phyloP scores from a whole-genome alignment of 345 rosid species.

The Boechera divaricarpa region DNA sequence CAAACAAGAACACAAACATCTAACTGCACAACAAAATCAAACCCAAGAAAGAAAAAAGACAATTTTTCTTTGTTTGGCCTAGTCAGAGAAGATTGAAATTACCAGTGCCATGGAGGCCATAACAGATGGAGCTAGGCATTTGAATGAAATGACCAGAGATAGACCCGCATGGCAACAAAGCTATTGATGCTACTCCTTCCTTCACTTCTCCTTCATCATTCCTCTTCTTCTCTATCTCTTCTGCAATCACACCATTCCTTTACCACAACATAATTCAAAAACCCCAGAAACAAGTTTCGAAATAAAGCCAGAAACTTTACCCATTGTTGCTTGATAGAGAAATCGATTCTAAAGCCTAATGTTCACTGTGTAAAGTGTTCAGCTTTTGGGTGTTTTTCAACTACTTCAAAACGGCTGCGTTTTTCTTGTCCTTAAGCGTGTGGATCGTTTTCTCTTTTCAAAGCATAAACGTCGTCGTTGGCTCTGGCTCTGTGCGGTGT shows the following conservation, averaged over 20 bases:
- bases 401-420: constrained; percentile 7
- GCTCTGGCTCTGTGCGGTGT: background rate
- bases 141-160: constrained; percentile 92
- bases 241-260: constrained; percentile 20
- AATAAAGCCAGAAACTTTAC: constrained; percentile 38
- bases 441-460: background rate
- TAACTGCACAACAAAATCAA: constrained; percentile 6
- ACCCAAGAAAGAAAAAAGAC: background rate
- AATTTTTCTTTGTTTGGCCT: background rate
- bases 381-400: background rate
- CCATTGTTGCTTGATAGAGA: constrained; percentile 34
- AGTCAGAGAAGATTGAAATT: constrained; percentile 8
- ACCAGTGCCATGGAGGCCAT: constrained; percentile 94
- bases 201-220: constrained; percentile 51
- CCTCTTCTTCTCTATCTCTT: constrained; percentile 31
- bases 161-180: constrained; percentile 77
- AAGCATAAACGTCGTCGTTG: background rate
- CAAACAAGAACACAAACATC: background rate
- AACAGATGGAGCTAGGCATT: constrained; percentile 82
- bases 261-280: background rate
- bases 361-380: background rate
- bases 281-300: background rate
- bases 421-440: background rate
- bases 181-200: constrained; percentile 92
- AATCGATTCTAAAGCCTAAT: constrained; percentile 5